Conservation (phyloP, 768 basidiomycete species). For the Chalciporus pseudorubinellus region DNA sequence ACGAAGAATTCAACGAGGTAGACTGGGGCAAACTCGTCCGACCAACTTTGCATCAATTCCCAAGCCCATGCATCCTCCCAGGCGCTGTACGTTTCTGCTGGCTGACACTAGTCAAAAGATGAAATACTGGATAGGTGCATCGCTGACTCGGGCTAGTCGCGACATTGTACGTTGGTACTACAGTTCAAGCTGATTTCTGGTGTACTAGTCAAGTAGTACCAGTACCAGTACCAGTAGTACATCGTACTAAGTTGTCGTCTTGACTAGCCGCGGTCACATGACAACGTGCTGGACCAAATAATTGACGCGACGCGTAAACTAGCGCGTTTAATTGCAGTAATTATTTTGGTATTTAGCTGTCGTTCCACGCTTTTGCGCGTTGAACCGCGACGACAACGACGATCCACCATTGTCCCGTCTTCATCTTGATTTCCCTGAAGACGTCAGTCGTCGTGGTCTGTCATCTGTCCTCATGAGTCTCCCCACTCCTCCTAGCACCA, state of each 20-base stretch:
- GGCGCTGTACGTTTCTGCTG: too few species aligned
- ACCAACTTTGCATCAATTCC: not conserved
- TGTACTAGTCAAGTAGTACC: not conserved
- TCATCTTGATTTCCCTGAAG: conserved; percentile 6
- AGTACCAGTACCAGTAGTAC: too few species aligned
- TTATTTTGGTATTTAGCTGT: conserved; percentile 30
- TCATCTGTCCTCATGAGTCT: conserved; percentile 40
- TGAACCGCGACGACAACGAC: conserved; percentile 20
- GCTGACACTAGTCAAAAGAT: too few species aligned
- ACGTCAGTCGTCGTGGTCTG: conserved; percentile 12
- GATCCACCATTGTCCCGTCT: not conserved
- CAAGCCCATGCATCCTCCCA: too few species aligned
- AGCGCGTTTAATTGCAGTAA: conserved; percentile 35
- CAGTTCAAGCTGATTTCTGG: not conserved
- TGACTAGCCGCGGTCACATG: conserved; percentile 16
- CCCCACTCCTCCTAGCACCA: conserved; percentile 59
- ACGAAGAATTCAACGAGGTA: not conserved
- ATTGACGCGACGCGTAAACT: conserved; percentile 41
- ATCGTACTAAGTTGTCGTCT: not conserved
- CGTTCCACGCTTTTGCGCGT: not conserved
- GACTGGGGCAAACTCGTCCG: not conserved
- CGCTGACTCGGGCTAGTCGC: not conserved
- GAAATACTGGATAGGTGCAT: not conserved
- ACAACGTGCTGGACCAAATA: conserved; percentile 22
- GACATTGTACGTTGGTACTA: not conserved